Evolutionary conservation across 495 filamentous ascomycete genomes (phyloP), one percentile per base, ranked within the genome.

Genomic region (Podospora appendiculata): DNA sequence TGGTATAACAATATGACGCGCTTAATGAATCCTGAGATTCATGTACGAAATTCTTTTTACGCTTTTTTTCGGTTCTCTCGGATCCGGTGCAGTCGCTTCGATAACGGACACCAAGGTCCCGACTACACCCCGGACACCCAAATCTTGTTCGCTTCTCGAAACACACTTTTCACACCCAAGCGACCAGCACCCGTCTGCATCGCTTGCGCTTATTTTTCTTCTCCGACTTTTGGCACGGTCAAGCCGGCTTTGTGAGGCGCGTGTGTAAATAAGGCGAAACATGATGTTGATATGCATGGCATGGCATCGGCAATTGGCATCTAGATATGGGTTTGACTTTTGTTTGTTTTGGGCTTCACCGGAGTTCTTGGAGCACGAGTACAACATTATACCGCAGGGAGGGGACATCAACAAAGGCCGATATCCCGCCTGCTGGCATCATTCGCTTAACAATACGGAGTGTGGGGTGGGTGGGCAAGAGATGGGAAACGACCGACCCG

Each of bases 241-340:
- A 63, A 63, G 62, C 58, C 54, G 58, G 63, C 60, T 61, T 45
- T 32, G n/a, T 43, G 64, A 46, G 56, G 56, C 56, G 64, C 63
- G 61, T 62, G 70, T 75, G 70, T 70, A 72, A 65, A 74, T 71
- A 72, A 63, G 72, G 67, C 67, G 66, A 62, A 45, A 69, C 65
- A 67, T 74, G 67, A 71, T 74, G 70, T 75, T 72, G 73, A 72
- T 70, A 74, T 72, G 71, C 72, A 76, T 73, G 70, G 73, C 70
- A 75, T 65, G 70, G 70, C 71, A 74, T 68, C 59, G 71, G 70
- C 66, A 69, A 68, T 74, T 73, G 67, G 70, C 72, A 73, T 74
- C 67, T 76, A 76, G 73, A 76, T 69, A 63, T 64, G 64, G 65
- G 58, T 56, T 66, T 51, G 47, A 54, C 57, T 52, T 57, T 50